These are phyloP conservation scores for Candida buenavistaensis DNA, from an alignment of 1,139 yeast species.

Conservation along the genomic window DNA sequence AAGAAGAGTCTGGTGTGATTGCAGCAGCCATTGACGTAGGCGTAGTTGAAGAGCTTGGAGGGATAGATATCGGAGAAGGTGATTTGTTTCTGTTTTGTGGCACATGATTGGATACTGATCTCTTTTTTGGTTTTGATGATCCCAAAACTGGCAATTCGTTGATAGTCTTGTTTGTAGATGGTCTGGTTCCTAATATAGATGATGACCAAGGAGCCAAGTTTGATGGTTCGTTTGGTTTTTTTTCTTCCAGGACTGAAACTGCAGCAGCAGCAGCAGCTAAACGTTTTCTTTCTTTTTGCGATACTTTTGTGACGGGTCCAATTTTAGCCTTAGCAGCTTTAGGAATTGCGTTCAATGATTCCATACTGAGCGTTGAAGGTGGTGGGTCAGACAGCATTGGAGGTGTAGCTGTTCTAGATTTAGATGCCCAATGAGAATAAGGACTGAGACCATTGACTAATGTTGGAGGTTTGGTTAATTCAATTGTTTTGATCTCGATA, in stretches of 20 bases:
- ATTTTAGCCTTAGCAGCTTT: conserved; percentile 30
- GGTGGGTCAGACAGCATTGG: not conserved
- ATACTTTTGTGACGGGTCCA: conserved; percentile 38
- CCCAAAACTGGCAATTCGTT: conserved; percentile 17
- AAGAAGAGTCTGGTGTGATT: conserved; percentile 10
- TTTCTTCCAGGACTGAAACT: not conserved
- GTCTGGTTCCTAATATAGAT: not conserved
- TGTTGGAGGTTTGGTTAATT: too few relatives aligned
- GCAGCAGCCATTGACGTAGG: conserved; percentile 8
- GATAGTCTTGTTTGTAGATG: conserved; percentile 1
- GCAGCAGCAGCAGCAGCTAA: conserved; percentile 15
- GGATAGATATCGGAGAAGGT: conserved; percentile 4
- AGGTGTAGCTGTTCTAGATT: conserved; percentile 12
- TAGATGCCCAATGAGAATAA: conserved; percentile 33
- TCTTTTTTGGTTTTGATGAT: conserved; percentile 7
- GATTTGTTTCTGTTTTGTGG: conserved; percentile 1
- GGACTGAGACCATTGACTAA: conserved; percentile 26
- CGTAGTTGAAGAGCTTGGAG: not conserved
- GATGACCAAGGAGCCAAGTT: conserved; percentile 12
- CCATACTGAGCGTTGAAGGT: not conserved
- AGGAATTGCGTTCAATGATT: conserved; percentile 4
- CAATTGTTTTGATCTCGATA: too few relatives aligned
- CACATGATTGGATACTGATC: conserved; percentile 3
- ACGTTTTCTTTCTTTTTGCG: conserved; percentile 55
- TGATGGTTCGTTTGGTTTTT: conserved; percentile 2